phyloP scores from a whole-genome alignment of 306 rosid species.

The Corylus americana region DNA sequence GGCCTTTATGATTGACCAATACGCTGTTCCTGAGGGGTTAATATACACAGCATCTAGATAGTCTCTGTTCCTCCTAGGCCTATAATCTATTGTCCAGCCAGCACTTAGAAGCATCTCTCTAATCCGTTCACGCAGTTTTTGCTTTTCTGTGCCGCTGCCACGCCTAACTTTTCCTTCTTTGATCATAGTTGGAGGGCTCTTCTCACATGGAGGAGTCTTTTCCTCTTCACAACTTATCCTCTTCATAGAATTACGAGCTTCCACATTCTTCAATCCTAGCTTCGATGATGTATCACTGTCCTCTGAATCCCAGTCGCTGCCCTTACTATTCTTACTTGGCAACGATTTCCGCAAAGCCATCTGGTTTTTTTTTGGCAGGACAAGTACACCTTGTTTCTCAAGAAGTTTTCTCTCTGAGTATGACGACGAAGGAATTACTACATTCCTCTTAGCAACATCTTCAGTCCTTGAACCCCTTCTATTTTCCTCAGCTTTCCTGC shows the following conservation, averaged over 20 bases:
- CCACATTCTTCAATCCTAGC: constrained; percentile 46
- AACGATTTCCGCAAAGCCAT: constrained; percentile 42
- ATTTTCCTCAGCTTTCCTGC: constrained; percentile 49
- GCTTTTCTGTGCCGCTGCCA: constrained; percentile 96
- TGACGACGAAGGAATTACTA: constrained; percentile 33
- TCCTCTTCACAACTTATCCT: constrained; percentile 44
- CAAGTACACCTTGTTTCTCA: constrained; percentile 46
- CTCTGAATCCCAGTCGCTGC: constrained; percentile 58
- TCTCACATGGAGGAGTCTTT: constrained; percentile 60
- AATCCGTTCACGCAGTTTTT: constrained; percentile 82
- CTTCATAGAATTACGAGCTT: constrained; percentile 49
- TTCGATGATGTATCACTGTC: constrained; percentile 68
- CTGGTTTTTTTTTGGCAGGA: constrained; percentile 52
- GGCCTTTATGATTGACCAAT: constrained; percentile 98
- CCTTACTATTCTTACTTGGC: constrained; percentile 57
- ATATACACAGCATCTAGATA: constrained; percentile 96
- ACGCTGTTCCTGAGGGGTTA: constrained; percentile 85
- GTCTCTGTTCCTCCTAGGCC: constrained; percentile 96
- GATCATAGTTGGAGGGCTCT: constrained; percentile 36
- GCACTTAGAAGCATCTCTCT: constrained; percentile 82
- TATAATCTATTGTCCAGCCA: constrained; percentile 93
- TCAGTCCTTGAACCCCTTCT: constrained; percentile 50
- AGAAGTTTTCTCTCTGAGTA: constrained; percentile 43
- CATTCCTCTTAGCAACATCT: constrained; percentile 52
- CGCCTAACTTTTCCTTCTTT: constrained; percentile 80